phyloP scores from a whole-genome alignment of 2,329 filamentous ascomycete species.

The Chaetothyriales sp. region DNA sequence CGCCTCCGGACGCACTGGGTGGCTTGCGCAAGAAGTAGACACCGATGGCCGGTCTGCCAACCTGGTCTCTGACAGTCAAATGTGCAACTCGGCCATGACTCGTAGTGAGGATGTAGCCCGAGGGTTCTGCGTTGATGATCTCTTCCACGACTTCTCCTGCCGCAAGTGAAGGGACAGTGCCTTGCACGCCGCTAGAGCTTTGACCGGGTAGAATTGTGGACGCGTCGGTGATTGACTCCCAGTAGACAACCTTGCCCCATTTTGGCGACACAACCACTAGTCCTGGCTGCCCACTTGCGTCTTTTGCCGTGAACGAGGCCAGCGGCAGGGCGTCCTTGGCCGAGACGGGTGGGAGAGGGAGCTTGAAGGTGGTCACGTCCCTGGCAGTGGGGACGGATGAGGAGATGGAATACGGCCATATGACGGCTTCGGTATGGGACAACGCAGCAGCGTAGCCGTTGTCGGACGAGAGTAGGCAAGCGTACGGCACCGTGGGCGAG shows the following conservation, averaged over 20 bases:
- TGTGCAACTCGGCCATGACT: conserved; percentile 80
- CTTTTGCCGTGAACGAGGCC: conserved; percentile 67
- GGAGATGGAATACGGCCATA: conserved; percentile 67
- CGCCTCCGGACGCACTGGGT: conserved; percentile 41
- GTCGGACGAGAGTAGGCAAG: conserved; percentile 50
- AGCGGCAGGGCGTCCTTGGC: conserved; percentile 61
- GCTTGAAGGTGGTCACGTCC: conserved; percentile 65
- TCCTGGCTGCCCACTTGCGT: conserved; percentile 67
- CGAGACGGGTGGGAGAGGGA: conserved; percentile 59
- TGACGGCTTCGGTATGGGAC: conserved; percentile 66
- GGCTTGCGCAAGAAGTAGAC: conserved; percentile 58
- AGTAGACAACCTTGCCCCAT: conserved; percentile 77
- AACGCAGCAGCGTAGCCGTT: conserved; percentile 66
- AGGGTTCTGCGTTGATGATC: conserved; percentile 69
- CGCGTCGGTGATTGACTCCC: conserved; percentile 86
- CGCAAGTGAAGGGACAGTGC: conserved; percentile 57
- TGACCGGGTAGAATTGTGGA: conserved; percentile 73
- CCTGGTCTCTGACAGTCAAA: conserved; percentile 68
- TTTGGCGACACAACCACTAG: conserved; percentile 74
- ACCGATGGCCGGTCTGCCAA: conserved; percentile 69
- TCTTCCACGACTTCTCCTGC: conserved; percentile 66
- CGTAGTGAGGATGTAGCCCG: conserved; percentile 73
- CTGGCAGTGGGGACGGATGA: conserved; percentile 49
- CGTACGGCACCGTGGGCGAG: conserved; percentile 43
- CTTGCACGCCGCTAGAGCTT: conserved; percentile 66